Base-by-base conservation (phyloP, 2,329 filamentous ascomycete species). In the Colletotrichum tropicicola region DNA sequence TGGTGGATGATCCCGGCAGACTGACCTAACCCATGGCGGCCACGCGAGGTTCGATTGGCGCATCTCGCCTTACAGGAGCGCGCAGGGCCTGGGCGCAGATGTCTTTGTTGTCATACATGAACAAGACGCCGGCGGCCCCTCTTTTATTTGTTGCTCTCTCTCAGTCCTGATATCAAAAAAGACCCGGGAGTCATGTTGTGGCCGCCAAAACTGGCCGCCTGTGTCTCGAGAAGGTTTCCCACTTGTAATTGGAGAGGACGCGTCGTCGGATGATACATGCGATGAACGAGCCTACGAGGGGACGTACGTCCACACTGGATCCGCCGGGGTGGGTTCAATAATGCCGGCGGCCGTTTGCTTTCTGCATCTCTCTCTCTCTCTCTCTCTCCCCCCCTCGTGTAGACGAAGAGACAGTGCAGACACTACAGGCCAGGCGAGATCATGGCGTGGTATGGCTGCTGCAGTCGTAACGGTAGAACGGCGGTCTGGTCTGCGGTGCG, bases 21-120 rank as follows among this genome's bases (percentile, higher is more conserved):
- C 44, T 51, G 58, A 45, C 62, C 45, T 57, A 21, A 43, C 59
- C 58, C 45, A 66, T 63, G 47, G 52, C 30, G 25, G 15, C 59
- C 58, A 57, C 25, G 45, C 59, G 59, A 58, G 30, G 52, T 63
- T 66, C 59, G 32, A 64, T 66, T 66, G 63, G 63, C 59, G 59
- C 51, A 66, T 66, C 63, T 66, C 25, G 44, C 59, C 57, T 55
- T 32, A 44, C 56, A 65, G 61, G 12, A 55, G 28, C 37, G 35
- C 48, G 49, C 61, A 61, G 49, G 41, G 61, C 49, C 35, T 45
- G 57, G 44, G 61, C 63, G 59, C 59, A 65, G 64, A 51, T 51
- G 41, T 60, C 60, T 60, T 67, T 55, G 65, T 39, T 67, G 65
- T 59, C 60, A 56, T 60, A 65, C 65, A 51, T 59, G 44, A 45